Evolutionary conservation across 192 early-diverging fungal species (phyloP).

Genomic region (Entomortierella parvispora): DNA sequence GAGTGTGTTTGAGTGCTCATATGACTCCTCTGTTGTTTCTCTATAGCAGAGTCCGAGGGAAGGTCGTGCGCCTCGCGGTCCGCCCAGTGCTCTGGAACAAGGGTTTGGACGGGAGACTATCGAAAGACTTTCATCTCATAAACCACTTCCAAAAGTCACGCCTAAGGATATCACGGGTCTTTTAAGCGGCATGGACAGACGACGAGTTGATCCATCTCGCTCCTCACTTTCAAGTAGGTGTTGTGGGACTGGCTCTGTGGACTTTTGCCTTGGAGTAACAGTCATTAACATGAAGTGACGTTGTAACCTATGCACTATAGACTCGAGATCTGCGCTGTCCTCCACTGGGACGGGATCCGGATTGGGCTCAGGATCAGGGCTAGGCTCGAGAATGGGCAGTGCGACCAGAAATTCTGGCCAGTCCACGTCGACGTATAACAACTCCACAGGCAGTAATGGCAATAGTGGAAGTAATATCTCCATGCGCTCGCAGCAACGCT

Average conservation of each 20-base stretch:
- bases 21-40: neutral
- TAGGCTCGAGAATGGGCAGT: conserved; percentile 18
- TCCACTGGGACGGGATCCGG: conserved; percentile 15
- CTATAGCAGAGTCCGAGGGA: conserved; percentile 30
- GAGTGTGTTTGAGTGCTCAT: neutral
- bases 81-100: conserved; percentile 44
- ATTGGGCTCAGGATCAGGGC: neutral
- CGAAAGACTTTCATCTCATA: conserved; percentile 39
- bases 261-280: neutral
- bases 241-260: neutral
- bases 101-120: conserved; percentile 51
- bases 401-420: conserved; percentile 17
- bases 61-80: conserved; percentile 35
- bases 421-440: conserved; percentile 1
- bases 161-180: conserved; percentile 49
- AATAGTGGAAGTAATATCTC: conserved; percentile 5
- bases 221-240: conserved; percentile 16
- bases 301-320: too few species aligned
- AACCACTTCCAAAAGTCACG: conserved; percentile 40
- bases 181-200: conserved; percentile 43
- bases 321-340: too few species aligned
- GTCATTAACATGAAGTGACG: too few species aligned
- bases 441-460: conserved; percentile 8
- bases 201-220: conserved; percentile 25
- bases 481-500: conserved; percentile 22